Base-by-base conservation (phyloP, 495 filamentous ascomycete species). In the Neurospora intermedia region DNA sequence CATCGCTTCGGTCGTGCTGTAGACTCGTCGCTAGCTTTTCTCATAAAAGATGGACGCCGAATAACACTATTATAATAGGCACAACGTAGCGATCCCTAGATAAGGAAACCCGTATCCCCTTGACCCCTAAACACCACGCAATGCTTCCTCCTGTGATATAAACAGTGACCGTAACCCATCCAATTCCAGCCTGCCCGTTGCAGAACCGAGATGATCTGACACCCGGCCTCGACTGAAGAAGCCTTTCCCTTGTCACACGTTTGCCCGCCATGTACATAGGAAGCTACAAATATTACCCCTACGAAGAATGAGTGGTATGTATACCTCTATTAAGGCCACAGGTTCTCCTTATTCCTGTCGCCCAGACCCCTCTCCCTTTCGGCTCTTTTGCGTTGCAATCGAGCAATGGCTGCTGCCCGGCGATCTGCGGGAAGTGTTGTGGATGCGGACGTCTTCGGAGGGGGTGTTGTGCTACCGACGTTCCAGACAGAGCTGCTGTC, bases 381-480 rank as follows among this genome's bases (percentile, higher is more conserved):
- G 11, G 77, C 76, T 71, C 83, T 88, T 77, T 83, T 87, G 74
- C 85, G 84, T 77, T 88, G 87, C 15, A 93, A 80, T 40, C 91
- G 83, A 39, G 88, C 89, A 75, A 87, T 85, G 4, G 91, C 91
- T 8, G 90, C 91, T 18, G 87, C 85, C 40, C 82, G 80, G 43
- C 91, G 85, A 15, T 92, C 89, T 2, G 88, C 82, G 4, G 90
- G 84, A 27, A 93, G 74, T 1, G 80, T 76, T n/a, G 84, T 83
- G 18, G 83, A 62, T 62, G 54, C 85, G 69, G 76, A 82, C 4
- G 81, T 76, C 69, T 82, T 83, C 20, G 43, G 54, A 62, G 54
- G 27, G 27, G 54, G 54, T 62, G 54, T 62, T 35, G 23, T 62
- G 2, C 54, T 62, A 16, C 27, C 71, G 5, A 74, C 76, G 11